Evolutionary conservation across 495 filamentous ascomycete species (phyloP).

Genomic region (Aspergillus ostianus): DNA sequence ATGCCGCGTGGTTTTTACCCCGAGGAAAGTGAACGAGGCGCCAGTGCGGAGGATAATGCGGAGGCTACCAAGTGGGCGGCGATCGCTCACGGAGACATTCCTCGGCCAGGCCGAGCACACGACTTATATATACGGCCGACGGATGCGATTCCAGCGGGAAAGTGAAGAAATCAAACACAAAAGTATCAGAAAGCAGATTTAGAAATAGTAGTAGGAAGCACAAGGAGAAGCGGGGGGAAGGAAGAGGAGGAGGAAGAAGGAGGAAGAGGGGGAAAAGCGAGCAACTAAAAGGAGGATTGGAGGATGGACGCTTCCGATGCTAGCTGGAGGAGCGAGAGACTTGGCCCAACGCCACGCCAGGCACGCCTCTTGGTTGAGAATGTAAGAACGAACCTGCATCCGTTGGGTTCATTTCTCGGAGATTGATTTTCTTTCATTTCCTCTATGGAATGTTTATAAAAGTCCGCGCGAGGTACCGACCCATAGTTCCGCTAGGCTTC

Average conservation of each 20-base stretch:
- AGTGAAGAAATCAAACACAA: background rate
- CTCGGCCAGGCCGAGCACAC: background rate
- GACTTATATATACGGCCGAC: background rate
- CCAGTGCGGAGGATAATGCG: slow-evolving; percentile 34
- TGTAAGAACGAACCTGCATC: too few species aligned
- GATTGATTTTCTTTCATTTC: too few species aligned
- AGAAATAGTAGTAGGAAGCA: background rate
- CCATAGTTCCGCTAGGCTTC: too few species aligned
- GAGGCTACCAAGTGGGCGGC: slow-evolving; percentile 31
- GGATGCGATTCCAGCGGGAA: background rate
- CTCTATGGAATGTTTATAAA: too few species aligned
- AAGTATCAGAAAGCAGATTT: background rate
- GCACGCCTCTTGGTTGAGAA: background rate
- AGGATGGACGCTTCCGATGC: too few species aligned
- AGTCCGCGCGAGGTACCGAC: too few species aligned
- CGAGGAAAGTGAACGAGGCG: slow-evolving; percentile 18
- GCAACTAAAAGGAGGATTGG: background rate
- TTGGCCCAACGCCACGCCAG: slow-evolving; percentile 4
- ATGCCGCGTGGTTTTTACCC: slow-evolving; percentile 34
- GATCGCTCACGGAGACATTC: slow-evolving; percentile 23
- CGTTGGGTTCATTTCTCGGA: too few species aligned
- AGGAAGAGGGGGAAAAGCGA: slow-evolving; percentile 15
- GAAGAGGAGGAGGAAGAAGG: slow-evolving; percentile 14
- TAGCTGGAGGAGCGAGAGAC: background rate
- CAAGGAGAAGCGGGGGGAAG: slow-evolving; percentile 3